These are phyloP conservation scores for Schwanniomyces polymorphus DNA, from an alignment of 805 yeast species.

Conservation along the genomic window DNA sequence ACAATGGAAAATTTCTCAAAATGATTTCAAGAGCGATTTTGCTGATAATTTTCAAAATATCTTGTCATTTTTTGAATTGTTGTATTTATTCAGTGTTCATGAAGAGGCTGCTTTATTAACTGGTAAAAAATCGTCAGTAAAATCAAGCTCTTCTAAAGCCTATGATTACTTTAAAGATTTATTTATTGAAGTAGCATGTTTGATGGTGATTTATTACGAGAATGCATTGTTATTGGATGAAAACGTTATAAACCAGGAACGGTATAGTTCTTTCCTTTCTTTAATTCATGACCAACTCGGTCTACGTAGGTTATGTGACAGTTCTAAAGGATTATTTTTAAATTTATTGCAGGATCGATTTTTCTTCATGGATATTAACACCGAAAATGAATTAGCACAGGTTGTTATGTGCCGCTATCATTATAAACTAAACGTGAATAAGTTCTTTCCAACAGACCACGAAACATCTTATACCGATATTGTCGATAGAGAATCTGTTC, in stretches of 20 bases:
- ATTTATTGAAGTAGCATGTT: conserved; percentile 35
- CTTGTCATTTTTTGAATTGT: conserved; percentile 36
- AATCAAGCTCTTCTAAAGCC: conserved; percentile 41
- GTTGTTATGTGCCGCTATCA: conserved; percentile 79
- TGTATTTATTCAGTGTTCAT: conserved; percentile 50
- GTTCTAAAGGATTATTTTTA: conserved; percentile 62
- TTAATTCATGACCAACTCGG: conserved; percentile 78
- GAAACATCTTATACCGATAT: conserved; percentile 29
- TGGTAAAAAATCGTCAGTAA: conserved; percentile 39
- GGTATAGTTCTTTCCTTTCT: conserved; percentile 49
- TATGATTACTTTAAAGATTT: conserved; percentile 48
- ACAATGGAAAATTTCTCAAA: conserved; percentile 32
- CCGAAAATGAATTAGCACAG: conserved; percentile 72
- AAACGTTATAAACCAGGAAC: conserved; percentile 8
- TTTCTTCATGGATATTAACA: conserved; percentile 42
- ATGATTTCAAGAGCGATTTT: not conserved
- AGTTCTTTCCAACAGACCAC: conserved; percentile 69
- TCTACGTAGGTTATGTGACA: conserved; percentile 62
- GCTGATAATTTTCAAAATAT: conserved; percentile 17
- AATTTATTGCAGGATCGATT: conserved; percentile 57
- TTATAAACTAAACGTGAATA: conserved; percentile 56
- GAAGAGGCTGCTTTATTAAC: conserved; percentile 50
- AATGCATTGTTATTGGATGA: conserved; percentile 3
- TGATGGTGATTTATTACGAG: conserved; percentile 39
- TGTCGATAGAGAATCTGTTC: conserved; percentile 28